Evolutionary conservation across 495 filamentous ascomycete genomes (phyloP), one percentile per base, ranked within the genome.

Genomic region (Chaetomium tenue): DNA sequence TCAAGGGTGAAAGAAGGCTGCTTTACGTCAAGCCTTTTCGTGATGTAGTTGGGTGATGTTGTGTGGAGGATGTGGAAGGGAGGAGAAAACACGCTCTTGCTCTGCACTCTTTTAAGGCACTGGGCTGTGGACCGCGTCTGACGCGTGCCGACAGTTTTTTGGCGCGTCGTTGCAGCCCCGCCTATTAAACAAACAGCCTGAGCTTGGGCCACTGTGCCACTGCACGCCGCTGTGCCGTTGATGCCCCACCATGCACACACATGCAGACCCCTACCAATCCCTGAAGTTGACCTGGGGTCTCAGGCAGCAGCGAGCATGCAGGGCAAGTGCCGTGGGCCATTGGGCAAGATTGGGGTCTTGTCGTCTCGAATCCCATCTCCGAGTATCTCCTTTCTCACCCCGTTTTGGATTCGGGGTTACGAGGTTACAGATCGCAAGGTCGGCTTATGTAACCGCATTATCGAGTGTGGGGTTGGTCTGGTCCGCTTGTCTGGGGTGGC

Each of bases 181-280:
- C 58, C 66, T 54, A 65, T 68, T 65, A 68, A 68, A 68, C 63
- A 64, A 68, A 61, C 66, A 54, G 62, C 54, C 23, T 11, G 61
- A 54, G 62, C 59, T 37, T 11, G 61, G 58, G 42, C 61, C 57
- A 30, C 28, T 30, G 28, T 30, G 42, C 61, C 57, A 30, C 28
- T 30, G 28, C 6, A 42, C 1, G n/a, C 6, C 16, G 25, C 25
- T 22, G 62, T 20, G 46, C 46, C 46, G 46, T 20, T n/a, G 23
- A 23, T 54, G 63, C 25, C 63, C 47, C 63, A 37, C 56, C 39
- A 28, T 18, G 30, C 59, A 28, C 30, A 37, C 33, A n/a, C 33
- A 5, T 30, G 22, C 16, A 28, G 22, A 33, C 1, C n/a, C 47
- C 25, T 44, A 20, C n/a, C 46, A 50, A 50, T 50, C 40, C 40